phyloP scores from a whole-genome alignment of 805 yeast species.

The Dipodascopsis uninucleata region DNA sequence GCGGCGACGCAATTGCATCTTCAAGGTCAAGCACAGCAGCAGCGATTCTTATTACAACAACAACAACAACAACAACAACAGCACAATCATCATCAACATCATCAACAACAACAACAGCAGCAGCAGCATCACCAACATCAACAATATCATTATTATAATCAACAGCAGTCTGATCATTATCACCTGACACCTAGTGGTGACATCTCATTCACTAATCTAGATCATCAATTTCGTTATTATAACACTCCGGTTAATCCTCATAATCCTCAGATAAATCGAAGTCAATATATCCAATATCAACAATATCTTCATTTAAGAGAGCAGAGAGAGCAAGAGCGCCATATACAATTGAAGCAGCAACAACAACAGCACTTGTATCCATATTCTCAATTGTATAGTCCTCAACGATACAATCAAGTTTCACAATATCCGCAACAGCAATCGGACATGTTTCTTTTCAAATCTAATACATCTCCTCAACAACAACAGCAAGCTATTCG shows the following conservation, averaged over 20 bases:
- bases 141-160: slow-evolving; percentile 26
- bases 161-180: slow-evolving; percentile 14
- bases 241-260: too few relatives aligned
- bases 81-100: slow-evolving; percentile 25
- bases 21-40: slow-evolving; percentile 15
- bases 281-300: too few relatives aligned
- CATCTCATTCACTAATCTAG: too few relatives aligned
- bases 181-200: not conserved
- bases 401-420: slow-evolving; percentile 16
- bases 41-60: not conserved
- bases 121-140: slow-evolving; percentile 22
- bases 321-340: not conserved
- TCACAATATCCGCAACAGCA: too few relatives aligned
- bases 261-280: too few relatives aligned
- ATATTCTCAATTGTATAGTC: slow-evolving; percentile 11
- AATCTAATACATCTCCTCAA: too few relatives aligned
- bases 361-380: slow-evolving; percentile 23
- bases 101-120: slow-evolving; percentile 18
- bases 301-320: slow-evolving; percentile 1
- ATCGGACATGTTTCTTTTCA: too few relatives aligned
- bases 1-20: slow-evolving; percentile 1
- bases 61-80: slow-evolving; percentile 18
- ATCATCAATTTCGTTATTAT: too few relatives aligned
- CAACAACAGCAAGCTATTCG: too few relatives aligned
- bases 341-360: slow-evolving; percentile 9